A percentile compares a stretch with the other conserved stretches of the same genome.
phyloP scores from a whole-genome alignment of 495 filamentous ascomycete species.

The Pseudevernia furfuracea region DNA sequence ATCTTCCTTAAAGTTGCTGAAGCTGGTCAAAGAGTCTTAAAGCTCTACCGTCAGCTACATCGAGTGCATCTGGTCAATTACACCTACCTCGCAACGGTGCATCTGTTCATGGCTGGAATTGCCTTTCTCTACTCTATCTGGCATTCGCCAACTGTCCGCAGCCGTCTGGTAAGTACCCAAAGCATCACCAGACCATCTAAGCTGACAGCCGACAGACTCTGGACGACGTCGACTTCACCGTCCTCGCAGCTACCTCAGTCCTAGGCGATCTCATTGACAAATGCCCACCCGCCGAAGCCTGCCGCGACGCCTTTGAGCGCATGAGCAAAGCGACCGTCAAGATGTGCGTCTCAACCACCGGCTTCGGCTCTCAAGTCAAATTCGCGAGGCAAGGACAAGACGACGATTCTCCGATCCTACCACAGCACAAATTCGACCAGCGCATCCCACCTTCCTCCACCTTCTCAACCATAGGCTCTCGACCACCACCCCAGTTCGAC shows the following conservation, averaged over 20 bases:
- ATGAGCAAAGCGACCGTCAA: conserved; percentile 92
- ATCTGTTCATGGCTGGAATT: conserved; percentile 94
- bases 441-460: conserved; percentile 13
- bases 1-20: conserved; percentile 91
- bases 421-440: conserved; percentile 17
- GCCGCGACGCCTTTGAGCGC: conserved; percentile 87
- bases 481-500: conserved; percentile 49
- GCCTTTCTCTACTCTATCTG: conserved; percentile 96
- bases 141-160: conserved; percentile 85
- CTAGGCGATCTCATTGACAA: conserved; percentile 66
- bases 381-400: conserved; percentile 24
- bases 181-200: background rate
- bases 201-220: conserved; percentile 51
- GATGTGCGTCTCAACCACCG: conserved; percentile 79
- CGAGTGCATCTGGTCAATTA: conserved; percentile 86
- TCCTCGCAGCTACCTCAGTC: conserved; percentile 89
- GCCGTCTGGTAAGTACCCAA: conserved; percentile 57
- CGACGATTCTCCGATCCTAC: conserved; percentile 19
- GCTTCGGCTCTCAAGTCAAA: conserved; percentile 54
- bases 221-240: conserved; percentile 93
- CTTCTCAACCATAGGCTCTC: conserved; percentile 17
- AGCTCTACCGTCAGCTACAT: conserved; percentile 85
- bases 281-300: conserved; percentile 75
- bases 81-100: conserved; percentile 92
- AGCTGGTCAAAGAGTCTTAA: conserved; percentile 84